Evolutionary conservation across 164 flowering plant species (phyloP), one percentile per base, ranked within the genome.

Genomic region (Annona squamosa): DNA sequence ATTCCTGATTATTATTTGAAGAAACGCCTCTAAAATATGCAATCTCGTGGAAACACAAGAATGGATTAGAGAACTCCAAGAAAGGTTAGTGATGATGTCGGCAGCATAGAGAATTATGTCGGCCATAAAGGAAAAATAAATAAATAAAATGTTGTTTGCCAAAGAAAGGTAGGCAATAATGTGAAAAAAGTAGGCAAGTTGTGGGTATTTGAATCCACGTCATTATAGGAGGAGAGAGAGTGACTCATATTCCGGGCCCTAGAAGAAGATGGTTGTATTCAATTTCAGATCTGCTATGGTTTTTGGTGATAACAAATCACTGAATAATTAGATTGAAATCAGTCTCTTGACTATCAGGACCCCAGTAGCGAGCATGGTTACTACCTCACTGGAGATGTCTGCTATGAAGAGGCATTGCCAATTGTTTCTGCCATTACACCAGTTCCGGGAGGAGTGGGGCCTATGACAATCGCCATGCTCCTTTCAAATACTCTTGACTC

Each of bases 371-470:
- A 88, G 79, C 65, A 74, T 72, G 98, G 96, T 19, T 95, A 86
- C 71, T 85, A 83, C 2, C 82, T 95, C 1, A 69, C 64, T 0
- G 99, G 99, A 71, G 97, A 92, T 77, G 98, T 92, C 70, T 90
- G 93, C 80, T 95, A 75, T 81, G 94, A 91, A 75, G 98, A 95
- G 84, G 99, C 97, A 70, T 62, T 81, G 26, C 79, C 67, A 71
- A 85, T 91, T 43, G 99, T 76, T 6, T 91, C 96, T 5, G 92
- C 87, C 52, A 84, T 95, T 12, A 92, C 96, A 16, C 98, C 97
- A 62, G 98, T 92, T 56, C 98, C 99, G 44, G 99, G 99, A 52
- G 99, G 99, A 67, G 93, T 92, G 12, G 97, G 99, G 72, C 98
- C 98, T 2, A 84, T 95, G 90, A 91, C 98, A n/a, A 81, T 95